Percentiles rank a stretch among this genome's conserved stretches.
These are phyloP conservation scores for Fusarium piperis DNA, from an alignment of 2,329 filamentous ascomycete genomes.

Conservation along the genomic window DNA sequence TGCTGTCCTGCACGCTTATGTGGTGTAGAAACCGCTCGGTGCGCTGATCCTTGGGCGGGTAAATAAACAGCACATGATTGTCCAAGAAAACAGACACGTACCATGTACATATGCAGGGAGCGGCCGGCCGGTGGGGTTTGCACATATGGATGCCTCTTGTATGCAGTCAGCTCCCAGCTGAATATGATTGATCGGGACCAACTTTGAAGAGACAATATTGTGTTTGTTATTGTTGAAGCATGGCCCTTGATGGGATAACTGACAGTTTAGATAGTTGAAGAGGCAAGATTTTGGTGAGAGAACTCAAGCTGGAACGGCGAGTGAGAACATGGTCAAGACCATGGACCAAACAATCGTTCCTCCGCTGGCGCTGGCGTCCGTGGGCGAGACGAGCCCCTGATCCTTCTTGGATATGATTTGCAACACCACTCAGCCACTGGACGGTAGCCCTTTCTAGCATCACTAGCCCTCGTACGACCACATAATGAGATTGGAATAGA, in stretches of 20 bases:
- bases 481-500: not conserved
- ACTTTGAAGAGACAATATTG: not conserved
- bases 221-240: not conserved
- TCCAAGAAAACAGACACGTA: not conserved
- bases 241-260: no score
- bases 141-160: not conserved
- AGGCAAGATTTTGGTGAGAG: not conserved
- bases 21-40: not conserved
- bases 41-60: not conserved
- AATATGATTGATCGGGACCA: not conserved
- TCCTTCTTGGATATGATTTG: not conserved
- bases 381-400: not conserved
- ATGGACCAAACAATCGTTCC: not conserved
- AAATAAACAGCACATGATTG: not conserved
- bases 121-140: not conserved
- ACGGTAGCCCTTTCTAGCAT: not conserved
- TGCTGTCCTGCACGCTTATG: not conserved
- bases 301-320: not conserved
- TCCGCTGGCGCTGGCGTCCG: not conserved
- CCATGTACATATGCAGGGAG: not conserved
- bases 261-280: not conserved
- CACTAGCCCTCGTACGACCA: not conserved
- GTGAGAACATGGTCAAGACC: not conserved
- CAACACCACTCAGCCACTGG: not conserved
- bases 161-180: not conserved